Base-by-base conservation (phyloP, 2,329 filamentous ascomycete genomes). In the Elsinoe perseae region DNA sequence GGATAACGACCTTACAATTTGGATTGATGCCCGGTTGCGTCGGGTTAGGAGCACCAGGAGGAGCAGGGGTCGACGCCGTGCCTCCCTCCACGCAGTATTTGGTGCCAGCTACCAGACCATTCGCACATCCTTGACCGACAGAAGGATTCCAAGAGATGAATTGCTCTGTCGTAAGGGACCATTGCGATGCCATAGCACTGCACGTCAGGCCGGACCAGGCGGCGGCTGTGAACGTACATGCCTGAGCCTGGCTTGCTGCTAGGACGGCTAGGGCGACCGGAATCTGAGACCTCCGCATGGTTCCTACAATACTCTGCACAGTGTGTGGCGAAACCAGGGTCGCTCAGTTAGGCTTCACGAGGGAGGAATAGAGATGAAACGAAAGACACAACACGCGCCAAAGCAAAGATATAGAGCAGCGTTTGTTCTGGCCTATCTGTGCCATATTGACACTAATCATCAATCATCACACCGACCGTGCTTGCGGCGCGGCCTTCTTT, bases 131-230 rank as follows among this genome's bases (percentile, higher is more conserved):
- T 21, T n/a, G 5, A 7, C 44, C 44, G n/a, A 50, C 44, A 30
- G 44, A 50, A 30, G 44, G 44, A 27, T 50, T 50, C 44, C 44
- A 50, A 3, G 44, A 30, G 44, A 50, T 50, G 44, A 50, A 50
- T 14, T 28, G 23, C 23, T 50, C 44, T 5, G 27, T 30, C 12
- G 44, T 18, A 16, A 50, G 14, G 14, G 25, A 30, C 44, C 44
- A 50, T 32, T 50, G 44, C 16, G 6, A 14, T 14, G 44, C 44
- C 8, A 50, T 18, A 50, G 27, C 2, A 32, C 12, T 27, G 25
- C 44, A 50, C 10, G 44, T 50, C n/a, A 30, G 14, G 14, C 44
- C 44, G 32, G 23, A 20, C 25, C 28, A 50, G 14, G 44, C 44
- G 14, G 25, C 44, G 14, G 27, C 28, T 30, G 44, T 30, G 16